Base-by-base conservation (phyloP, 1,284 basidiomycete species). In the Lentinula novae-zelandiae region DNA sequence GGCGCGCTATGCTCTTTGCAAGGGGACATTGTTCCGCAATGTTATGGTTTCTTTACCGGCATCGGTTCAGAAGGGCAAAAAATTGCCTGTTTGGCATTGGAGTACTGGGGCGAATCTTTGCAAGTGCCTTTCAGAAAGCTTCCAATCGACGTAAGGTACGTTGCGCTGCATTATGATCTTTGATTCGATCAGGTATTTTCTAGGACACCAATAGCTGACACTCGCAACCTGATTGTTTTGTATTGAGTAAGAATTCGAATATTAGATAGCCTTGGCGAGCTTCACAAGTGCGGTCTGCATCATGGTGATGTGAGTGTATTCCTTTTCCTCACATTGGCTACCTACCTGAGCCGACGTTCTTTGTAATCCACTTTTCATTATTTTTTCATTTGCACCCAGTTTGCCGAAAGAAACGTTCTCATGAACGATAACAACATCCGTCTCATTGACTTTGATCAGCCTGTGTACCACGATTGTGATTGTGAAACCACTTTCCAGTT, bases 361-460 rank as follows among this genome's bases (percentile, higher is more conserved):
- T 44, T 9, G 27, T 27, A 13, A 42, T 36, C 33, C 34, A 27
- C 42, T 34, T 17, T 31, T 59, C 15, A 3, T 49, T 38, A 42
- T 20, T 31, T 42, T 27, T 27, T 3, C 27, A 27, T 27, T 27
- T 42, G 20, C 12, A 22, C 20, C 39, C n/a, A 64, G 63, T 76
- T 77, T 57, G 75, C 75, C 4, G 75, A 77, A 62, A 65, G 75
- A 40, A 76, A 77, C 52, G 70, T 77, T 20, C 67, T 77, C 2
- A 65, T 71, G 44, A 51, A 63, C 38, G 67, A 72, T 49, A 72
- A 71, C 9, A 73, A 75, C 52, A 65, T 76, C 34, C 67, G 75
- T 40, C 68, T 77, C 27, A 77, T 77, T 36, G 75, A 76, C 61
- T 75, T 76, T 62, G 73, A 75, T 58, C 68, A 70, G 57, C 65